A percentile compares a stretch with the other conserved stretches of the same genome.
Evolutionary conservation across 2,329 filamentous ascomycete species (phyloP).

Genomic region (Hymenoscyphus fructigenus): DNA sequence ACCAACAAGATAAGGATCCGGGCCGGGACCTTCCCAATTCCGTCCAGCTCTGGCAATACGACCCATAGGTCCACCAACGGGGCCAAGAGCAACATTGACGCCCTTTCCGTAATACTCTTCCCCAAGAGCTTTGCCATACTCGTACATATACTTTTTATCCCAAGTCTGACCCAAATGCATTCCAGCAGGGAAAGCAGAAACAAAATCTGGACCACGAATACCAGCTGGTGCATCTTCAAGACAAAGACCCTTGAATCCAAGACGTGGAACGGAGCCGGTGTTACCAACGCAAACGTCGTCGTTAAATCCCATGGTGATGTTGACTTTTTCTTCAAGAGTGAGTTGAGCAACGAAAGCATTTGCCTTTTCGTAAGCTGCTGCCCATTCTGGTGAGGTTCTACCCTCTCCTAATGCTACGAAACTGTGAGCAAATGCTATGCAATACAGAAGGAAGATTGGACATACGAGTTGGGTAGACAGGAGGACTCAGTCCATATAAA

Average conservation of each 20-base stretch:
- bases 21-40: constrained; percentile 1
- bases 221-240: constrained; percentile 16
- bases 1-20: constrained; percentile 15
- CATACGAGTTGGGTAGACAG: constrained; percentile 12
- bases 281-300: constrained; percentile 7
- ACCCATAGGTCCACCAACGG: constrained; percentile 11
- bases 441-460: background rate
- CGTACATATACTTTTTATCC: constrained; percentile 8
- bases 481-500: constrained; percentile 17
- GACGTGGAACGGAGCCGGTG: constrained; percentile 21
- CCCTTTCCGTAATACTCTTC: constrained; percentile 14
- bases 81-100: constrained; percentile 9
- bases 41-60: constrained; percentile 8
- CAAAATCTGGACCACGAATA: constrained; percentile 49
- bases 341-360: constrained; percentile 40
- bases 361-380: constrained; percentile 38
- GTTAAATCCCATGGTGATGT: constrained; percentile 27
- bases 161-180: constrained; percentile 6
- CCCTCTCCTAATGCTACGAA: constrained; percentile 6
- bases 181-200: constrained; percentile 61
- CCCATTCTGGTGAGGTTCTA: constrained; percentile 10
- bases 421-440: background rate
- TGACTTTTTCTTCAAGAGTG: constrained; percentile 43
- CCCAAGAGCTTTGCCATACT: constrained; percentile 11
- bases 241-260: constrained; percentile 27